Evolutionary conservation across 352 stramenopile species (phyloP), one percentile per base, ranked within the genome.

Genomic region (Albugo laibachii): DNA sequence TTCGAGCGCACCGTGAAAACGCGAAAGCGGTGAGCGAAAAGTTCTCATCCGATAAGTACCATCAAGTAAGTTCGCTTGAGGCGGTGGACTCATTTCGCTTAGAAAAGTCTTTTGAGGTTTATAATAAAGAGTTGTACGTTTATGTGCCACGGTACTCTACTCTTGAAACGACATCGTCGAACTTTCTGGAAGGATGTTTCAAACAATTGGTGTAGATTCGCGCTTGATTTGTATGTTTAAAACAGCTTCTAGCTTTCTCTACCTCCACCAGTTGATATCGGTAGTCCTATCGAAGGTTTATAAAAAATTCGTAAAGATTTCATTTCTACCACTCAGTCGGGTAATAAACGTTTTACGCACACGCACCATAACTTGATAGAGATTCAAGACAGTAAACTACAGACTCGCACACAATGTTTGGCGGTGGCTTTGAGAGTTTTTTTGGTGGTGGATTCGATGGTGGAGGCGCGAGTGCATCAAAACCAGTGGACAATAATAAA

Each of bases 401-500:
- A 24, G 14, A 47, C 6, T 12, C 16, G 42, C 8, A 20, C 24
- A 31, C 8, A 45, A 88, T 88, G 76, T 88, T 88, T 54, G 76
- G 76, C 53, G 76, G 76, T 53, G 76, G 76, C 46, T 88, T 85
- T 48, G 76, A 88, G 57, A 85, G 72, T 53, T 88, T 88, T 58
- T 88, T 88, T 52, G 75, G 75, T 57, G 75, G 75, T 53, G 75
- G 67, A 49, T 80, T 81, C 41, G 67, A 80, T 15, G 66, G 67
- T 58, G 64, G 62, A 54, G 56, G 66, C 50, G 56, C 42, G 27
- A 48, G 61, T 27, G 59, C 61, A 54, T 48, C 50, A 54, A 85
- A 85, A 53, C 50, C 73, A 15, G 72, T 83, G 48, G 78, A 93
- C 59, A 93, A 88, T 61, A 79, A 63, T 55, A 86, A 87, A 59